phyloP scores from a whole-genome alignment of 305 asterid genomes.

The Stenogyne calaminthoides region DNA sequence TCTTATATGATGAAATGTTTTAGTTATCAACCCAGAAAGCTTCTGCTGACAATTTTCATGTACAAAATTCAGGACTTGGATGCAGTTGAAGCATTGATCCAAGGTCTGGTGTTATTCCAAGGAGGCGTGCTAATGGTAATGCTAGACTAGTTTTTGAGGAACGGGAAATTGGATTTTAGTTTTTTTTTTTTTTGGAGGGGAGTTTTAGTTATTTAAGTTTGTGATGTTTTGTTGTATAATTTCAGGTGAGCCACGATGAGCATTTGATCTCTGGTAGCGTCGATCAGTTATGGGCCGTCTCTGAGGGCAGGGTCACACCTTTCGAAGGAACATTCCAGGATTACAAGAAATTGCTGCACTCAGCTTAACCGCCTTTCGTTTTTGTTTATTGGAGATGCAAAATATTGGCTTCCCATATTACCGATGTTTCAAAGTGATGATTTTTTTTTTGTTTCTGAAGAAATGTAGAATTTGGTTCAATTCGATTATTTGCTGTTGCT shows the following conservation, averaged over 20 bases:
- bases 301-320: constrained; percentile 74
- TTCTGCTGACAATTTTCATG: background rate
- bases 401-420: background rate
- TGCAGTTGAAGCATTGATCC: constrained; percentile 97
- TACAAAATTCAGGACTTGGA: constrained; percentile 74
- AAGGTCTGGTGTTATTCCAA: constrained; percentile 95
- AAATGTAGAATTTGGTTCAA: background rate
- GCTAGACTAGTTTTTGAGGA: background rate
- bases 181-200: background rate
- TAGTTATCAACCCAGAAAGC: background rate
- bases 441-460: background rate
- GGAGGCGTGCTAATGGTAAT: constrained; percentile 98
- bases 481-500: background rate
- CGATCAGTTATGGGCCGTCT: constrained; percentile 89
- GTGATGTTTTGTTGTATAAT: constrained; percentile 11
- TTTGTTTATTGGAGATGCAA: background rate
- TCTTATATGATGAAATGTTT: background rate
- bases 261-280: constrained; percentile 95
- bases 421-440: background rate
- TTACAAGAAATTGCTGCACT: constrained; percentile 82
- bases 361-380: constrained; percentile 32
- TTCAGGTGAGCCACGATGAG: constrained; percentile 96
- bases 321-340: constrained; percentile 86
- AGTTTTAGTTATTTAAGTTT: constrained; percentile 19
- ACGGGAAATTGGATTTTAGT: too few relatives aligned